Conservation (phyloP, 2,329 filamentous ascomycete species). For the Monilinia aucupariae region DNA sequence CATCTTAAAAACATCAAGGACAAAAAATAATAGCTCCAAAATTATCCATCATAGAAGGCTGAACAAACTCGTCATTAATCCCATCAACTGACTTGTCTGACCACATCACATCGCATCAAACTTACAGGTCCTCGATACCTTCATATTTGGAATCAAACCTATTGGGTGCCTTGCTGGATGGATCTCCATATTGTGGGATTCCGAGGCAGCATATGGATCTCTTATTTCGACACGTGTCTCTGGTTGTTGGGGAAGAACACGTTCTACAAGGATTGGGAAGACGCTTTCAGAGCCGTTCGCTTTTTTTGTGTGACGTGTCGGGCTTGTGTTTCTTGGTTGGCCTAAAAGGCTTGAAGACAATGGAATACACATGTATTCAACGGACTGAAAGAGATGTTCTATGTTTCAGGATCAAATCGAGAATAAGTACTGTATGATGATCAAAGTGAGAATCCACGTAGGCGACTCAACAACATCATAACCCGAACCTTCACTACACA, state of each 20-base stretch:
- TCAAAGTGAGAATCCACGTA: not conserved
- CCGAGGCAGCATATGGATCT: not conserved
- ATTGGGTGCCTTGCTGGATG: not conserved
- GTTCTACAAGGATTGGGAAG: not conserved
- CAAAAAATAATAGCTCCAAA: not conserved
- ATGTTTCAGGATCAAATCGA: not conserved
- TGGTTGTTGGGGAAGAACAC: not conserved
- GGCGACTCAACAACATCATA: not conserved
- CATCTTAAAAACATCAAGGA: too few relatives aligned
- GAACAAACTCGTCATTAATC: not conserved
- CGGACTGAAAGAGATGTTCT: not conserved
- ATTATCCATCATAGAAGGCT: not conserved
- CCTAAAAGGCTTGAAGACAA: not conserved
- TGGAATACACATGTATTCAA: not conserved
- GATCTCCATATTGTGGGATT: not conserved
- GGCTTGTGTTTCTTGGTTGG: not conserved
- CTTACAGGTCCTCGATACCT: not conserved
- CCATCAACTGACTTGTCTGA: not conserved
- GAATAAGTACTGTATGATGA: not conserved
- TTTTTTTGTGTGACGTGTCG: slow-evolving; percentile 9
- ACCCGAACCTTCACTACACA: not conserved
- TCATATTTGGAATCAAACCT: not conserved
- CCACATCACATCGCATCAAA: not conserved
- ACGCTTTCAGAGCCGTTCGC: not conserved
- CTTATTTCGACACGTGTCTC: slow-evolving; percentile 6